Percentiles rank a stretch among this genome's conserved stretches.
Evolutionary conservation across 805 yeast genomes (phyloP).

Genomic region (Metschnikowia gelsemii): DNA sequence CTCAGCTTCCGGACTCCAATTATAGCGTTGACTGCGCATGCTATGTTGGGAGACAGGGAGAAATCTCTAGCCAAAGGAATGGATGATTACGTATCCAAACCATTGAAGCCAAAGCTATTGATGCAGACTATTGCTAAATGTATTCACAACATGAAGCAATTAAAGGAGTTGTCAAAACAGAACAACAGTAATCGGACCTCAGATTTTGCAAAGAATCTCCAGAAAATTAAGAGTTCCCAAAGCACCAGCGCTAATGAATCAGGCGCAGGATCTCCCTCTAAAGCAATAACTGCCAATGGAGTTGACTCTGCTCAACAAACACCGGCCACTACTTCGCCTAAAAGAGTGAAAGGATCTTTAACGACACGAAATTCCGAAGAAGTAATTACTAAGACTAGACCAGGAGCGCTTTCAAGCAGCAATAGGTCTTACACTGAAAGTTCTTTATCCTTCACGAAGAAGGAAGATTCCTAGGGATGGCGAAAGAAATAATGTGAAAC

Average conservation of each 20-base stretch:
- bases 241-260: constrained; percentile 8
- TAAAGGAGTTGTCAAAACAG: constrained; percentile 54
- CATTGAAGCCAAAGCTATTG: constrained; percentile 77
- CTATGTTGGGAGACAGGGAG: constrained; percentile 91
- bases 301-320: constrained; percentile 3
- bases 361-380: constrained; percentile 31
- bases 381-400: constrained; percentile 22
- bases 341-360: constrained; percentile 8
- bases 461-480: constrained; percentile 3
- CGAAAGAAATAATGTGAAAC: too few species aligned
- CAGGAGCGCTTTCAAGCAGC: constrained; percentile 31
- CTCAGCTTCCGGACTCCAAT: constrained; percentile 78
- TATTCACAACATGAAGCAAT: constrained; percentile 64
- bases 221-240: constrained; percentile 30
- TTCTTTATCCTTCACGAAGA: constrained; percentile 18
- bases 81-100: constrained; percentile 90
- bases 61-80: constrained; percentile 82
- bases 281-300: constrained; percentile 1
- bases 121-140: constrained; percentile 85
- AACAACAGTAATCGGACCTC: constrained; percentile 46
- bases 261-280: constrained; percentile 9
- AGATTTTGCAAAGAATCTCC: constrained; percentile 46
- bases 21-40: constrained; percentile 89
- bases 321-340: constrained; percentile 9
- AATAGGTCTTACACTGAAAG: constrained; percentile 39